These are phyloP conservation scores for Penicillium fuscoglaucum DNA, from an alignment of 2,329 filamentous ascomycete genomes.

Conservation along the genomic window DNA sequence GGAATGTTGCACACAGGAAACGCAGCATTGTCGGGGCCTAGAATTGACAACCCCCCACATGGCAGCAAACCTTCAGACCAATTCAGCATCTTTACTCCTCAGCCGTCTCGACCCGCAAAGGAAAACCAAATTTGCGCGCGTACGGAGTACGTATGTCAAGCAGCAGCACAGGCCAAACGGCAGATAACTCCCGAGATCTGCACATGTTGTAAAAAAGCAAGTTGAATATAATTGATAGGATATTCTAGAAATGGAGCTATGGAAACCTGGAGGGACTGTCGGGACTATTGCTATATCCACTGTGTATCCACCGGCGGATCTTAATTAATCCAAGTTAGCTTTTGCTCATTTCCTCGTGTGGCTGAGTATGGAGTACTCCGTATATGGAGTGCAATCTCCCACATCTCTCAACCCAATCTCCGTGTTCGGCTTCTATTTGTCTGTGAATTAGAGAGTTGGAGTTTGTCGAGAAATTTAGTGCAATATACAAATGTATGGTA, in stretches of 20 bases:
- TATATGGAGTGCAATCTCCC: background rate
- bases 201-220: too few species aligned
- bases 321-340: conserved; percentile 15
- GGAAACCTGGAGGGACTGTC: conserved; percentile 21
- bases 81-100: background rate
- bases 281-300: conserved; percentile 21
- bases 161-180: conserved; percentile 3
- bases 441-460: conserved; percentile 2
- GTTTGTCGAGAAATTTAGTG: background rate
- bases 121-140: background rate
- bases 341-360: conserved; percentile 15
- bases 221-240: background rate
- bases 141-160: background rate
- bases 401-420: background rate
- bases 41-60: background rate
- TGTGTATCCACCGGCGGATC: conserved; percentile 21
- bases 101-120: background rate
- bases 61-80: background rate
- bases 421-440: conserved; percentile 3
- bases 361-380: conserved; percentile 2
- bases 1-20: background rate
- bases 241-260: conserved; percentile 16
- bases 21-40: background rate
- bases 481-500: background rate
- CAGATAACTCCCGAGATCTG: background rate